These are phyloP conservation scores for Ophidiomyces ophidiicola DNA, from an alignment of 2,329 filamentous ascomycete species.

Conservation along the genomic window DNA sequence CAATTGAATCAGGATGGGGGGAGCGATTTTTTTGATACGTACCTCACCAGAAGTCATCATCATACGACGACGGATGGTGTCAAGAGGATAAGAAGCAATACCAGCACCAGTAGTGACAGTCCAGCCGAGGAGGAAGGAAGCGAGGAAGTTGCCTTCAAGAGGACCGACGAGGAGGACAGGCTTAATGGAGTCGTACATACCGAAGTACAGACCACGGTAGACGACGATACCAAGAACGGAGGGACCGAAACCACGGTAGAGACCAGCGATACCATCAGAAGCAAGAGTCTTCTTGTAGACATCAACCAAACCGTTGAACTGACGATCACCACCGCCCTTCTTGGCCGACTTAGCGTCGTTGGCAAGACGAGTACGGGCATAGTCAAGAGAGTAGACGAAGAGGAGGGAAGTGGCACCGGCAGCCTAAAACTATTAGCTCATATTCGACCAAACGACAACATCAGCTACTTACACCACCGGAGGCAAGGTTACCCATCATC, in stretches of 20 bases:
- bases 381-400: conserved; percentile 99
- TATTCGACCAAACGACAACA: not conserved
- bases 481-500: conserved; percentile 99
- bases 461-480: conserved; percentile 75
- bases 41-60: conserved; percentile 92
- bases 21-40: conserved; percentile 24
- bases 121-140: conserved; percentile 98
- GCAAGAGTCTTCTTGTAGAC: conserved; percentile 99
- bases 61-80: conserved; percentile 99
- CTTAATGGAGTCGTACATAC: conserved; percentile 99
- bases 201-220: conserved; percentile 99
- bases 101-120: conserved; percentile 98
- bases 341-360: conserved; percentile 99
- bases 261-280: conserved; percentile 96
- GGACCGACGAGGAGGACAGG: conserved; percentile 82
- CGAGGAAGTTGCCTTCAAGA: conserved; percentile 98
- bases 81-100: conserved; percentile 99
- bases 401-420: conserved; percentile 99
- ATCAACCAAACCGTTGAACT: conserved; percentile 99
- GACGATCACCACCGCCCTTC: conserved; percentile 80
- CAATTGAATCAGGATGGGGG: not conserved
- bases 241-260: conserved; percentile 99
- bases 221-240: conserved; percentile 98
- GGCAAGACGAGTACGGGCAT: conserved; percentile 99
- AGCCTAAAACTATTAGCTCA: conserved; percentile 42